These are phyloP conservation scores for Castanea mollissima DNA, from an alignment of 306 rosid genomes.

Conservation along the genomic window DNA sequence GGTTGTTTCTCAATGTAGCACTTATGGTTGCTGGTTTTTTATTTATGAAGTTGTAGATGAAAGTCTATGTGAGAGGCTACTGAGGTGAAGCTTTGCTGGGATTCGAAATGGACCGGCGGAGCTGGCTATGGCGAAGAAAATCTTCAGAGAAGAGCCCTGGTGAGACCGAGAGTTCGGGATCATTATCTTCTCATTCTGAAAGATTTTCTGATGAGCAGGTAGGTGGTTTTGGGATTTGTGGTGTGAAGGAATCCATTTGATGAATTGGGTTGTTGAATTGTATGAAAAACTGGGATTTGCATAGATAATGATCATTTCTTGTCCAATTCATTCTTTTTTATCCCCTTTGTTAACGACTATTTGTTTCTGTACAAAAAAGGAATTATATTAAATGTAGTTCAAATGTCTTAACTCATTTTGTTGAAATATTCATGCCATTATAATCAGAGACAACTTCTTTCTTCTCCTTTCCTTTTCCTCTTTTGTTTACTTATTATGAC, in stretches of 20 bases:
- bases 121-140: constrained; percentile 83
- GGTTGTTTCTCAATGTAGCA: constrained; percentile 1
- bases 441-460: background rate
- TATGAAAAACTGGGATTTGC: background rate
- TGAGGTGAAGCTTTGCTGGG: constrained; percentile 21
- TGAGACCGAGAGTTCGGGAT: constrained; percentile 78
- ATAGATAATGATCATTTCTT: background rate
- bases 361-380: background rate
- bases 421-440: background rate
- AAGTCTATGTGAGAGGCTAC: constrained; percentile 26
- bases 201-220: constrained; percentile 81
- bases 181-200: constrained; percentile 73
- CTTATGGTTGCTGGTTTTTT: constrained; percentile 16
- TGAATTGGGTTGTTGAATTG: constrained; percentile 13
- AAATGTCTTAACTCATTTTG: background rate
- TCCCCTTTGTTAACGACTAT: background rate
- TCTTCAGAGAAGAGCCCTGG: constrained; percentile 75
- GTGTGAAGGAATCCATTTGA: background rate
- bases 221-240: constrained; percentile 6
- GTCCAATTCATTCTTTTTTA: background rate
- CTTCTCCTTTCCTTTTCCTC: background rate
- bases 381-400: background rate
- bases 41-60: constrained; percentile 27
- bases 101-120: constrained; percentile 62
- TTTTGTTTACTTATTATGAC: background rate